These are phyloP conservation scores for Nitzschia sp. DNA, from an alignment of 108 stramenopile genomes.

Conservation along the genomic window DNA sequence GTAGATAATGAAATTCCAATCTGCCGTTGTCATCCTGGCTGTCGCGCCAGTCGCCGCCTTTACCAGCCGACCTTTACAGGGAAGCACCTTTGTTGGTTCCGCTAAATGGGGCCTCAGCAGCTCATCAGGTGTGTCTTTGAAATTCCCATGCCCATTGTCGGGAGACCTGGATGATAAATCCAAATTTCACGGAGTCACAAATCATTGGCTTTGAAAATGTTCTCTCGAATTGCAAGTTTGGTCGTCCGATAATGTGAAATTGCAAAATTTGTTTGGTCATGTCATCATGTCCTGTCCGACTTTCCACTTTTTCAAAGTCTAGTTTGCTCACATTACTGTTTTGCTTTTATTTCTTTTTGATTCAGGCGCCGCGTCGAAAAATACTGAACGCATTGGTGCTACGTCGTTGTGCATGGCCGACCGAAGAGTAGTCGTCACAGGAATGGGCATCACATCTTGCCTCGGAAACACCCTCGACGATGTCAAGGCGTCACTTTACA, in stretches of 20 bases:
- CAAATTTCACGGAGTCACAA: no score
- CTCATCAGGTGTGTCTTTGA: conserved; percentile 31
- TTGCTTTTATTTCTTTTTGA: background rate
- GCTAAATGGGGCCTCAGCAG: background rate
- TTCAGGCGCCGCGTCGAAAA: conserved; percentile 1
- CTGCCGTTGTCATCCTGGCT: conserved; percentile 26
- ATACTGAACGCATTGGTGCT: background rate
- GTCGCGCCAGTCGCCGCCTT: conserved; percentile 12
- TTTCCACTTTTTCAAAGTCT: no score
- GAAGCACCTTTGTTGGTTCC: background rate
- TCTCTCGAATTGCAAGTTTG: no score
- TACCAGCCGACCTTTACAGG: background rate
- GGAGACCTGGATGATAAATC: no score
- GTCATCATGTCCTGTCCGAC: no score
- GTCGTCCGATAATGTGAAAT: background rate
- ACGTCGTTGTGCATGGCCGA: conserved; percentile 58
- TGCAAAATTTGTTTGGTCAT: no score
- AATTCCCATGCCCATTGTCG: no score
- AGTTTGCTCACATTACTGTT: background rate
- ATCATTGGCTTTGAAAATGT: background rate
- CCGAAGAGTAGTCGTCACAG: conserved; percentile 86
- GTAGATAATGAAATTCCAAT: conserved; percentile 40
- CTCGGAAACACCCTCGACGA: conserved; percentile 92
- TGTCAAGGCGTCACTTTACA: conserved; percentile 70
- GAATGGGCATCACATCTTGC: conserved; percentile 91